Percentiles rank a stretch among this genome's conserved stretches.
Conservation (phyloP, 768 basidiomycete species). For the Leccinum fibrillosum region DNA sequence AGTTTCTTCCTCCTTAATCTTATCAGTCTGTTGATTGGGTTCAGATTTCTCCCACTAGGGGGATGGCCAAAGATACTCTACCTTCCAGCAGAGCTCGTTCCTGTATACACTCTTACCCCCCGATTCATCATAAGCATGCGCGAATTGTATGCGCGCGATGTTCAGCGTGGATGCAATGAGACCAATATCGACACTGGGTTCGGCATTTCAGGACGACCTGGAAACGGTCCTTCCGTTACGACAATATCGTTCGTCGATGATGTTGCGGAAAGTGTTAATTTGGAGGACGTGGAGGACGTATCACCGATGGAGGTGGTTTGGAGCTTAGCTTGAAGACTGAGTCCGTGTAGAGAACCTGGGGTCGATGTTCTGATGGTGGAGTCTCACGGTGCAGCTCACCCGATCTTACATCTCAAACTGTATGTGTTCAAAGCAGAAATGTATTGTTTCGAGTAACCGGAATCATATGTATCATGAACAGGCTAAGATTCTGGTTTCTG, state of each 20-base stretch:
- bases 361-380: no score
- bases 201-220: neutral
- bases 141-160: neutral
- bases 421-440: no score
- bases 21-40: neutral
- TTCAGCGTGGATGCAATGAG: neutral
- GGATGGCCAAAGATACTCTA: neutral
- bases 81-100: neutral
- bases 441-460: no score
- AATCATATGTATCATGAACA: no score
- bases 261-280: neutral
- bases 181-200: neutral
- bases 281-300: neutral
- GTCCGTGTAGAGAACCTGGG: neutral
- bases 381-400: no score
- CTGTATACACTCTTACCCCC: neutral
- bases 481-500: no score
- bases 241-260: neutral
- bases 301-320: neutral
- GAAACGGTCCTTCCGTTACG: neutral
- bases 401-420: no score
- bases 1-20: neutral
- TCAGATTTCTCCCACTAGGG: neutral
- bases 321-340: neutral
- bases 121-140: neutral